Percentiles rank a stretch among this genome's conserved stretches.
phyloP scores from a whole-genome alignment of 805 yeast species.

The Yamadazyma laniorum region DNA sequence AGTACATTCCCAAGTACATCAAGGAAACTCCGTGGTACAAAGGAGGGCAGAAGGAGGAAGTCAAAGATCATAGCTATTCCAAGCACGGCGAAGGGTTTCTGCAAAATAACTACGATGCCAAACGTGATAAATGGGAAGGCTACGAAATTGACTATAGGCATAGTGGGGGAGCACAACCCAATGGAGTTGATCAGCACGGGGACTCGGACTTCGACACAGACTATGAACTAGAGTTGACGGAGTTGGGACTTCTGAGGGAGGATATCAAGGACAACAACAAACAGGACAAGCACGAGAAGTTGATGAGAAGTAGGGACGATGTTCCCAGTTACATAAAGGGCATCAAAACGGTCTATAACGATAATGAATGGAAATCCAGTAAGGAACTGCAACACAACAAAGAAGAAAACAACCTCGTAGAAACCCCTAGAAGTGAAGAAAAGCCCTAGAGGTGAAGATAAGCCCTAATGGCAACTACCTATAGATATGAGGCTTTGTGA shows the following conservation, averaged over 20 bases:
- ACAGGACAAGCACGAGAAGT: slow-evolving; percentile 38
- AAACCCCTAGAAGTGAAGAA: no score
- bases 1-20: slow-evolving; percentile 41
- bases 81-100: slow-evolving; percentile 55
- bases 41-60: slow-evolving; percentile 14
- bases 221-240: slow-evolving; percentile 37
- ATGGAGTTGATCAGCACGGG: slow-evolving; percentile 21
- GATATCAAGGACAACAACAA: slow-evolving; percentile 23
- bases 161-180: neutral
- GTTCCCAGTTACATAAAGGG: slow-evolving; percentile 63
- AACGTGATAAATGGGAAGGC: slow-evolving; percentile 82
- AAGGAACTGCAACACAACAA: no score
- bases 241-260: slow-evolving; percentile 28
- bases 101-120: slow-evolving; percentile 63
- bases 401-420: no score
- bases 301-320: slow-evolving; percentile 69
- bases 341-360: slow-evolving; percentile 23
- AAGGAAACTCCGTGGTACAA: slow-evolving; percentile 40
- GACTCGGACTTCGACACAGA: slow-evolving; percentile 18
- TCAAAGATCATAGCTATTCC: slow-evolving; percentile 48
- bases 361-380: slow-evolving; percentile 8
- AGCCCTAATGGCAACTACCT: no score
- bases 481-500: no score
- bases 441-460: no score
- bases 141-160: slow-evolving; percentile 55